Evolutionary conservation across 129 eudicot genomes (phyloP), one percentile per base, ranked within the genome.

Genomic region (Flaveria trinervia): DNA sequence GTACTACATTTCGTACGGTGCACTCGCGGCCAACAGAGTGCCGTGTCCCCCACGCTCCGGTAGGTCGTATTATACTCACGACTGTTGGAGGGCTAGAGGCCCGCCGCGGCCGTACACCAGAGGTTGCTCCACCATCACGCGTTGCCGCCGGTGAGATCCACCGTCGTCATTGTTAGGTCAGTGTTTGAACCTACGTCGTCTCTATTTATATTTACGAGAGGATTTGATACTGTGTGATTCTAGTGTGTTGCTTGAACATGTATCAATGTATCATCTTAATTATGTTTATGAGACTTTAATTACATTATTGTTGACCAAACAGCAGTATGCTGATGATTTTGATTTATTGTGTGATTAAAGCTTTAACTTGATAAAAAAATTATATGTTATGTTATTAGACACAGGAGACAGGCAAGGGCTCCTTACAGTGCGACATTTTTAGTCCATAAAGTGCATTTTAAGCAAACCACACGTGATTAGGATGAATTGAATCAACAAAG

Each of bases 21-120:
- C 93, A n/a, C 81, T 90, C 0, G 82, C 89, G 14, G 91, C 96
- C 13, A 90, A 90, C 48, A 81, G 90, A 65, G 78, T 91, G 5
- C 97, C 97, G 0, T 91, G 97, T 57, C 97, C 91, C 6, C 89
- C 97, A 9, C 91, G 97, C 39, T 88, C 97, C 17, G 97, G 97
- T 39, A 83, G 93, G 82, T 91, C 97, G 9, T 91, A 91, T 64
- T 91, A 91, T 68, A 88, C 97, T 15, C 91, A 91, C 76, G 72
- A 91, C 81, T 91, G 97, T 66, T 86, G 81, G 79, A 62, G 50
- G 12, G 89, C 93, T 23, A 86, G 83, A 46, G 91, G 89, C 6
- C 83, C 91, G 0, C 92, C 68, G 39, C 79, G 83, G 80, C 93
- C 97, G 46, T 91, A 91, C 71, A 73, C 83, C 30, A 82, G 97